Evolutionary conservation across 2,329 filamentous ascomycete species (phyloP).

Genomic region (Fusarium robinianum): DNA sequence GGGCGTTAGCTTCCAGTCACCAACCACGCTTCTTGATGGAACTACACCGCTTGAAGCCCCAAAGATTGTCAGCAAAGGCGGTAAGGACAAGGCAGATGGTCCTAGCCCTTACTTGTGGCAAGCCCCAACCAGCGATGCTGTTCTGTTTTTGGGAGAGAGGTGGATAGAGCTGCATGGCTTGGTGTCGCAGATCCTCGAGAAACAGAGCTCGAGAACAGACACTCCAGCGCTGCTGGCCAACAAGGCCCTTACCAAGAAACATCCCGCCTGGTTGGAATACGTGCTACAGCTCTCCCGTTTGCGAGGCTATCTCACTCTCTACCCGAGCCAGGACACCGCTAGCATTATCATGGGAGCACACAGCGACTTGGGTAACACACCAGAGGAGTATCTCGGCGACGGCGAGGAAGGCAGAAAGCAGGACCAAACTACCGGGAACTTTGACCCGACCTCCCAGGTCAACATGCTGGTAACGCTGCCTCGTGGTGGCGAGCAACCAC

Average conservation of each 20-base stretch:
- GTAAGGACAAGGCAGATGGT: conserved; percentile 26
- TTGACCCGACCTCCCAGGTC: conserved; percentile 49
- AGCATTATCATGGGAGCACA: conserved; percentile 72
- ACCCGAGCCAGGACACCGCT: conserved; percentile 65
- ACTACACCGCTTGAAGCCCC: conserved; percentile 58
- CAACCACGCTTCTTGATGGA: conserved; percentile 66
- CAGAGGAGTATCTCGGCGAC: conserved; percentile 65
- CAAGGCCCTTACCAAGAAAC: conserved; percentile 68
- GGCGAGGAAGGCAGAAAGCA: conserved; percentile 38
- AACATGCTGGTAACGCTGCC: conserved; percentile 56
- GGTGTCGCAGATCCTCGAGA: conserved; percentile 65
- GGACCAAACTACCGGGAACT: conserved; percentile 33
- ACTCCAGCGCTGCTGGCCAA: conserved; percentile 48
- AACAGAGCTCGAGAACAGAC: conserved; percentile 42
- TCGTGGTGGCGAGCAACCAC: conserved; percentile 48
- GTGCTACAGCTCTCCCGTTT: conserved; percentile 75
- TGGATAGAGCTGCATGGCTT: conserved; percentile 88
- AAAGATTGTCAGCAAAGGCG: conserved; percentile 14
- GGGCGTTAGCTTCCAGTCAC: conserved; percentile 80
- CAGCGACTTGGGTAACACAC: conserved; percentile 71
- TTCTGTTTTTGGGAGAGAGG: conserved; percentile 80
- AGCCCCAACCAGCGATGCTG: conserved; percentile 79
- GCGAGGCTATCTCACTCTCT: conserved; percentile 78
- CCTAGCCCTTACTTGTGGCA: conserved; percentile 78
- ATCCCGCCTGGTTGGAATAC: conserved; percentile 79